Conservation (phyloP, 2,329 filamentous ascomycete genomes). For the Thelonectria blattea region DNA sequence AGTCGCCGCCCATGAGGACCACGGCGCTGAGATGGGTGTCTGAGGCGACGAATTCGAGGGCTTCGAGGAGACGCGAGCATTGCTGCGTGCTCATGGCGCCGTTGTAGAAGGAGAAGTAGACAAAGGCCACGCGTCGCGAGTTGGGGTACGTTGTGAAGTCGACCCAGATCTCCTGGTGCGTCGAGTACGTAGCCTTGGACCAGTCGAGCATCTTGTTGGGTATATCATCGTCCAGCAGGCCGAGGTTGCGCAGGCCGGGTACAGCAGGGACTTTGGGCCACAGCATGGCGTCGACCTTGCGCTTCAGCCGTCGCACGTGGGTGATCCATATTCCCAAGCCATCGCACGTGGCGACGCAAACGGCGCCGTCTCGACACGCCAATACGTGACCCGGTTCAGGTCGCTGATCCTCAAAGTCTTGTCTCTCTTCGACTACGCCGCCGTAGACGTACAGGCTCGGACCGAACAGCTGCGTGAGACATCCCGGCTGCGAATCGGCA, state of each 20-base stretch:
- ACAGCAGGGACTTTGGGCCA: constrained; percentile 26
- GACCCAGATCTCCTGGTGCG: constrained; percentile 9
- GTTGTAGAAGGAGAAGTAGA: constrained; percentile 29
- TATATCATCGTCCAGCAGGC: neutral
- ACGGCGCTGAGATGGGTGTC: constrained; percentile 14
- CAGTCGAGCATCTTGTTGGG: neutral
- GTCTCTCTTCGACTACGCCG: constrained; percentile 3
- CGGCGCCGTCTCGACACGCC: constrained; percentile 1
- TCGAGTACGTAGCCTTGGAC: constrained; percentile 5
- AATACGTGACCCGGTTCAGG: neutral
- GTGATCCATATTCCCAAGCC: constrained; percentile 24
- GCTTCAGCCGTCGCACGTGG: constrained; percentile 23
- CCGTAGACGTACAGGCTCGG: constrained; percentile 23
- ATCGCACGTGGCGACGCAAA: constrained; percentile 19
- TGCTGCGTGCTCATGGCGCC: constrained; percentile 26
- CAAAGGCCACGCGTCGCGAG: constrained; percentile 13
- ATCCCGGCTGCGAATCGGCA: constrained; percentile 27
- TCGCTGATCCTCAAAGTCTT: neutral
- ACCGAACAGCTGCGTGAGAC: constrained; percentile 15
- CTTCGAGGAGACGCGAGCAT: constrained; percentile 25
- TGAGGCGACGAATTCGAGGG: constrained; percentile 14
- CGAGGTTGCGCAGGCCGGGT: constrained; percentile 12
- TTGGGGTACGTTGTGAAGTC: constrained; percentile 2
- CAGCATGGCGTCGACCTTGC: constrained; percentile 25
- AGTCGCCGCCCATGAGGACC: constrained; percentile 25